Percentiles rank a stretch among this genome's conserved stretches.
These are phyloP conservation scores for Xerocomus spinulosus DNA, from an alignment of 768 basidiomycete genomes.

Conservation along the genomic window DNA sequence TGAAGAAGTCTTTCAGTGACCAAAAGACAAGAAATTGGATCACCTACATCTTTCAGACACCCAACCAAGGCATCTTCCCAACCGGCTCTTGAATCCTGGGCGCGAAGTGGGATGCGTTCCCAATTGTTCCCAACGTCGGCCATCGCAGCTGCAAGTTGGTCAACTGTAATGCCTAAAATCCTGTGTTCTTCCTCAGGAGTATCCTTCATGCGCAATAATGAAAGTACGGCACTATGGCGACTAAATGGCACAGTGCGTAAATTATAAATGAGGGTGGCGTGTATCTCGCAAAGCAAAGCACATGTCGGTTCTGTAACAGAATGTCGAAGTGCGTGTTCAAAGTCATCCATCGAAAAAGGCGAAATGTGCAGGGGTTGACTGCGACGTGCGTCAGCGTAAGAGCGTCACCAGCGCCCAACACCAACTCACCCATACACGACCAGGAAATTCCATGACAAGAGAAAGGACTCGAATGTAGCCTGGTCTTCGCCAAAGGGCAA, in stretches of 20 bases:
- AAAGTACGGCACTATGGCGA: conserved; percentile 70
- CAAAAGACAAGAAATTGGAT: background rate
- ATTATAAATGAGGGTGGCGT: conserved; percentile 85
- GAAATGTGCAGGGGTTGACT: conserved; percentile 89
- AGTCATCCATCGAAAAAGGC: conserved; percentile 88
- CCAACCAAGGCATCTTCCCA: conserved; percentile 93
- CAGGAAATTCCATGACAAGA: conserved; percentile 93
- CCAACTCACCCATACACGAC: conserved; percentile 82
- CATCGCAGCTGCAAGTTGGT: conserved; percentile 62
- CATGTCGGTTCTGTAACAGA: conserved; percentile 64
- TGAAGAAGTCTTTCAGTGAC: conserved; percentile 28
- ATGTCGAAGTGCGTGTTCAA: conserved; percentile 83
- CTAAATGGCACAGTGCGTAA: conserved; percentile 77
- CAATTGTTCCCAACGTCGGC: conserved; percentile 83
- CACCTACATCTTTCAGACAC: conserved; percentile 82
- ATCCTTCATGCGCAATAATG: conserved; percentile 44
- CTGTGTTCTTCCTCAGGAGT: conserved; percentile 41
- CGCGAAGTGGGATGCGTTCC: conserved; percentile 72
- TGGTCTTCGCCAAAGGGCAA: conserved; percentile 67
- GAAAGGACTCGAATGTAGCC: conserved; percentile 73
- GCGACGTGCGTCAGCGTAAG: conserved; percentile 8
- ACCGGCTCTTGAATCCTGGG: conserved; percentile 69
- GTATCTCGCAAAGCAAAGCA: conserved; percentile 78
- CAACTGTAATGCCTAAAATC: conserved; percentile 54
- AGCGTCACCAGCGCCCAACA: background rate